phyloP scores from a whole-genome alignment of 306 rosid species.

The Begonia fuchsioides region DNA sequence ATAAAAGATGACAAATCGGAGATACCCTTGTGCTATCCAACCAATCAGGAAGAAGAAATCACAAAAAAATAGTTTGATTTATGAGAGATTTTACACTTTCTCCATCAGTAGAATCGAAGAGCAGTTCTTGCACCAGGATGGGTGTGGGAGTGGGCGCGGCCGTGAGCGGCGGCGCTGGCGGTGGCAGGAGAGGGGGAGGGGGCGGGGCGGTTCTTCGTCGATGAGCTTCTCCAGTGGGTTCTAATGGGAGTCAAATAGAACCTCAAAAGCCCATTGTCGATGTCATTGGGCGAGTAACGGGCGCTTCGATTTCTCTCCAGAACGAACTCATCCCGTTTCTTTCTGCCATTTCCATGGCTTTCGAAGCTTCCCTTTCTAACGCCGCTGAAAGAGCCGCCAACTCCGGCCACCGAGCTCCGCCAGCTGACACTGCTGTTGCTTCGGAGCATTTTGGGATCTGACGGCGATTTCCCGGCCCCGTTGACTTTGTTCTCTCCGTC shows the following conservation, averaged over 20 bases:
- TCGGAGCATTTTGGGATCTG: conserved; percentile 60
- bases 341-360: conserved; percentile 48
- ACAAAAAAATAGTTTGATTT: conserved; percentile 8
- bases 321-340: conserved; percentile 54
- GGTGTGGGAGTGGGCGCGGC: conserved; percentile 55
- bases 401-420: conserved; percentile 19
- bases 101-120: conserved; percentile 59
- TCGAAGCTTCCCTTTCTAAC: conserved; percentile 42
- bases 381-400: conserved; percentile 31
- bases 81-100: neutral
- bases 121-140: conserved; percentile 92
- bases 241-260: conserved; percentile 70
- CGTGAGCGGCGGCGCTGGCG: conserved; percentile 17
- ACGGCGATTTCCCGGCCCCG: conserved; percentile 62
- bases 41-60: conserved; percentile 15
- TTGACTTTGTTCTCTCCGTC: conserved; percentile 47
- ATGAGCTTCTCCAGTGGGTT: conserved; percentile 52
- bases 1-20: conserved; percentile 19
- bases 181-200: too few species aligned
- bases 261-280: conserved; percentile 61
- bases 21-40: conserved; percentile 22
- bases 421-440: conserved; percentile 38
- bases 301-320: conserved; percentile 87
- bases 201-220: neutral
- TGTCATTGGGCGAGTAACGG: conserved; percentile 56